Percentiles rank a stretch among this genome's conserved stretches.
phyloP scores from a whole-genome alignment of 306 rosid species.

The Cicer pinnatifidum region DNA sequence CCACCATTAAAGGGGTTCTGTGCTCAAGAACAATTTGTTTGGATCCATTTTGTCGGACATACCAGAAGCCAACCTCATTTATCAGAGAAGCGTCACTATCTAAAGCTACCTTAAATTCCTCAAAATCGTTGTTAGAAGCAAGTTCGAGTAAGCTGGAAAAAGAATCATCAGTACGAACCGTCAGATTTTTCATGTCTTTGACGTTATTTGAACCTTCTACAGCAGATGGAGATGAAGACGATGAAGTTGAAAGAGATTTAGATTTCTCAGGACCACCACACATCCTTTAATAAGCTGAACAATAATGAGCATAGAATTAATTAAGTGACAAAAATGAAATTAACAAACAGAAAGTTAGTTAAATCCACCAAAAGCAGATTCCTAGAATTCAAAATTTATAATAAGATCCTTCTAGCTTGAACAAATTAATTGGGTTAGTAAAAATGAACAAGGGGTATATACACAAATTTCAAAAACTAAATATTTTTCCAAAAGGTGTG shows the following conservation, averaged over 20 bases:
- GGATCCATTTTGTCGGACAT: conserved; percentile 72
- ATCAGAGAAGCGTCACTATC: conserved; percentile 56
- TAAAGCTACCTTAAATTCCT: conserved; percentile 61
- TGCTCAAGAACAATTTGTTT: conserved; percentile 72
- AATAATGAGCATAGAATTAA: conserved; percentile 16
- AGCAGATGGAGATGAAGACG: conserved; percentile 46
- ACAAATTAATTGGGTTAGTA: neutral
- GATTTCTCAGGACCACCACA: conserved; percentile 73
- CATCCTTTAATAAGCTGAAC: conserved; percentile 64
- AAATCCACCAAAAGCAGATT: neutral
- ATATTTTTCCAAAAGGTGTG: neutral
- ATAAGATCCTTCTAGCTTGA: neutral
- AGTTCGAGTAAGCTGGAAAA: conserved; percentile 66
- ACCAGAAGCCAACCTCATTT: conserved; percentile 73
- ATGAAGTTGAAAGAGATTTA: conserved; percentile 46
- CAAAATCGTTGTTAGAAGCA: conserved; percentile 83
- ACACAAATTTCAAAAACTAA: neutral
- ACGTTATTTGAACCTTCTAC: conserved; percentile 52
- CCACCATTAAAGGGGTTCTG: conserved; percentile 89
- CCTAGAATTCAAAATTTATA: neutral
- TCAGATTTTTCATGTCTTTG: conserved; percentile 62
- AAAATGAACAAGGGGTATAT: neutral
- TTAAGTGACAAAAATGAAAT: conserved; percentile 17
- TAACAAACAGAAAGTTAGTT: neutral
- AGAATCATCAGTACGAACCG: conserved; percentile 67